Percentiles rank a stretch among this genome's conserved stretches.
Conservation (phyloP, 176 grass and related monocot genomes). For the Carex scoparia region DNA sequence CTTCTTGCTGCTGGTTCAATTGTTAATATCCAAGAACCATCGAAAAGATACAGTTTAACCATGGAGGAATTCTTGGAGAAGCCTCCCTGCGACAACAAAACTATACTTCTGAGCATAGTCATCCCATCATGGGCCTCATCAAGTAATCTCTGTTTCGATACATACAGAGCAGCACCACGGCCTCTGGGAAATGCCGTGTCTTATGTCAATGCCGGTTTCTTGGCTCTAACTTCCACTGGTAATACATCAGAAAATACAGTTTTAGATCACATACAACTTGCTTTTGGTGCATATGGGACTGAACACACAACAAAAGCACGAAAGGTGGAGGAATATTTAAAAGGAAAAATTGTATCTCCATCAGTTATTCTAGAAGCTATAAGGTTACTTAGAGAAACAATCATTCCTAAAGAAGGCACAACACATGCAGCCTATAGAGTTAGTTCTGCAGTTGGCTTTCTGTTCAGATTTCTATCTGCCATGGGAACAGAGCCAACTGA, state of each 20-base stretch:
- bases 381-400: constrained; percentile 30
- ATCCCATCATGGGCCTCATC: constrained; percentile 26
- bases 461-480: constrained; percentile 28
- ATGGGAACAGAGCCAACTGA: not conserved
- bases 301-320: constrained; percentile 28
- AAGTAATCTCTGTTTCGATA: constrained; percentile 25
- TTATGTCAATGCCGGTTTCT: constrained; percentile 37
- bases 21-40: constrained; percentile 26
- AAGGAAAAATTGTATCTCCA: constrained; percentile 19
- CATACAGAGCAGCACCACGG: constrained; percentile 37
- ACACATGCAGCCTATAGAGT: constrained; percentile 30
- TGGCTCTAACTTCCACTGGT: constrained; percentile 21
- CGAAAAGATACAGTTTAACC: constrained; percentile 22
- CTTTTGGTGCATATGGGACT: constrained; percentile 39
- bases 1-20: constrained; percentile 34
- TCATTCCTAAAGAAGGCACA: constrained; percentile 26
- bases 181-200: constrained; percentile 37
- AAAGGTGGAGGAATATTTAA: constrained; percentile 39
- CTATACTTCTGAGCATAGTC: constrained; percentile 35
- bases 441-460: constrained; percentile 32
- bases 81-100: constrained; percentile 27
- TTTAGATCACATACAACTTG: constrained; percentile 16
- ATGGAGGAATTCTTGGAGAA: constrained; percentile 39
- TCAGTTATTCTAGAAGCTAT: constrained; percentile 33
- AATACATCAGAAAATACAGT: not conserved